Evolutionary conservation across 2,329 filamentous ascomycete species (phyloP), one percentile per base, ranked within the genome.

Genomic region (Colletotrichum limetticola): DNA sequence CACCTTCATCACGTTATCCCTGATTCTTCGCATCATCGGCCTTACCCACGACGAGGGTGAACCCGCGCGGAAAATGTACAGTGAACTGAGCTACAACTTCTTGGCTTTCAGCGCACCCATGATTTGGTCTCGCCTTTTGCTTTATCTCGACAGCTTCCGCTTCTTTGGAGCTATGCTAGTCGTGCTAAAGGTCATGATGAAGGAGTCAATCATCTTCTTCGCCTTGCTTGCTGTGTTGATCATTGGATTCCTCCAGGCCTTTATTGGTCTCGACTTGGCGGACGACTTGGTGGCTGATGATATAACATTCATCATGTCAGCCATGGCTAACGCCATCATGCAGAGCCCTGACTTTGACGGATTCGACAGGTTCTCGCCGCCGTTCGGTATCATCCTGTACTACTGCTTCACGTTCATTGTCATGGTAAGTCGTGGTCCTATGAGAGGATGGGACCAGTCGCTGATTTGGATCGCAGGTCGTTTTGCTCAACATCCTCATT

Each of bases 161-260:
- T 99, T 99, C 86, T 99, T 99, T 78, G 97, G 97, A 28, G 95
- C 96, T 62, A 99, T 99, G 97, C 90, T 99, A 1, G 96, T 99
- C 2, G 95, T 99, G 2, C 87, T 99, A 57, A 97, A 98, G 82
- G 93, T 95, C 64, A 95, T 96, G 94, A 95, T 96, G 93, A 95
- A 94, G 79, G 93, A 96, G 82, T 97, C 94, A 0, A 87, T 98
- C 77, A 98, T 98, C 76, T 99, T 99, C 87, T 99, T 99, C 79
- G 95, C 95, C 1, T 87, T 99, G 22, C 88, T 99, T 11, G 85
- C 93, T 63, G 92, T 98, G 65, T 92, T 99, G 71, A 88, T 98
- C 71, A 81, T 96, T 42, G 94, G 91, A 12, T 99, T 99, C 83
- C 87, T 98, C 69, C 97, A 99, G 83, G 95, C 94, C 0, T 99